Percentiles rank a stretch among this genome's conserved stretches.
Conservation (phyloP, 805 yeast species). For the Candida wancherniae region DNA sequence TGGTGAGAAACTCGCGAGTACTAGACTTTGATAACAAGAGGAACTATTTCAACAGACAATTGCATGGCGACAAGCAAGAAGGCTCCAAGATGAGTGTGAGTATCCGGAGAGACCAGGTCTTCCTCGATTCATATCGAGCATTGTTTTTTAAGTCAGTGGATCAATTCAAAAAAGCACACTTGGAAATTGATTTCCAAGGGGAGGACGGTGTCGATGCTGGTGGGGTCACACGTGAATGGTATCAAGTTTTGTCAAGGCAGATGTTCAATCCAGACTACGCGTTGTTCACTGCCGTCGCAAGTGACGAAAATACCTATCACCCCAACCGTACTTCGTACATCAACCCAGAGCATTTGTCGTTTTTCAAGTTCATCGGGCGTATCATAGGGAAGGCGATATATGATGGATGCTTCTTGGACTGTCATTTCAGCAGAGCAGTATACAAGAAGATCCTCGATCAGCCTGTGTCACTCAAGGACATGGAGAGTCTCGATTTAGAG, state of each 20-base stretch:
- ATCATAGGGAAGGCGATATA: conserved; percentile 90
- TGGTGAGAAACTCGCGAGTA: conserved; percentile 83
- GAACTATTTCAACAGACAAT: conserved; percentile 71
- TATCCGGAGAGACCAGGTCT: conserved; percentile 85
- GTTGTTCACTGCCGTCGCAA: conserved; percentile 81
- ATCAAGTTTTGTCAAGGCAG: conserved; percentile 86
- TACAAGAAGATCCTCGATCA: conserved; percentile 81
- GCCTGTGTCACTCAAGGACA: conserved; percentile 80
- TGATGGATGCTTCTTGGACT: conserved; percentile 82
- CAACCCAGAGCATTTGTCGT: conserved; percentile 88
- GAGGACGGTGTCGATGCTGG: conserved; percentile 99
- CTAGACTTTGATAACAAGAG: conserved; percentile 93
- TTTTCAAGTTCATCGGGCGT: conserved; percentile 91
- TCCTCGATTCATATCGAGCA: conserved; percentile 82
- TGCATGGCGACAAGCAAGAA: conserved; percentile 49
- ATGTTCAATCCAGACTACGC: conserved; percentile 97
- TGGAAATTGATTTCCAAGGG: conserved; percentile 82
- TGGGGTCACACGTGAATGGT: conserved; percentile 97
- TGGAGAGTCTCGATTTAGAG: conserved; percentile 90
- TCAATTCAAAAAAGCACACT: conserved; percentile 64
- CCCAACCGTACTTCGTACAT: conserved; percentile 91
- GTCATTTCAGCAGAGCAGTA: conserved; percentile 93
- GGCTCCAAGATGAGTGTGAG: conserved; percentile 53
- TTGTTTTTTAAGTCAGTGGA: conserved; percentile 73
- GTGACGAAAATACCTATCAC: conserved; percentile 91